Evolutionary conservation across 805 yeast species (phyloP), one percentile per base, ranked within the genome.

Genomic region (Zygosaccharomyces pseudorouxii): DNA sequence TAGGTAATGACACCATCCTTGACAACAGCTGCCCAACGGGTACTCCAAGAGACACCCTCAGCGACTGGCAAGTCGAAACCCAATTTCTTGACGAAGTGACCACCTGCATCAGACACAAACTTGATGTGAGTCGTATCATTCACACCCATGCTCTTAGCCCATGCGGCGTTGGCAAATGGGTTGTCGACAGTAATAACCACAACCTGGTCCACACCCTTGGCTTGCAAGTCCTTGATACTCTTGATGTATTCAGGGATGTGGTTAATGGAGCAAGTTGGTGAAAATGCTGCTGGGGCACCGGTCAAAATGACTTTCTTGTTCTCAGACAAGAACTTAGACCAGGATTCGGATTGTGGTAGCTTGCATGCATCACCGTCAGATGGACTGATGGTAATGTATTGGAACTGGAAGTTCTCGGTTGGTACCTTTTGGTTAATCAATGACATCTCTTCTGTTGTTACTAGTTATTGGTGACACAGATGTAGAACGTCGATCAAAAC

Each of bases 221-320:
- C 67, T 59, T 74, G 67, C 35, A 86, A 76, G 47, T 78, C 76
- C 19, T 63, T 64, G 47, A 76, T 64, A 54, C 79, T 71, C 50
- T 70, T 61, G 49, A 84, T 65, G 71, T 71, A 84, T 20, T 82
- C 86, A 48, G 92, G 92, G 51, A 85, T 76, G 68, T 85, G 93
- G 58, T 78, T 73, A 44, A 76, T 79, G 42, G 86, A 75, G 68
- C 93, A 86, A 6, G 92, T 80, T 48, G 92, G 95, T 23, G 95
- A 86, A 75, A 86, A 87, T 9, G 95, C 93, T 53, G 90, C 95
- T 53, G 95, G 93, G 29, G 86, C 89, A 50, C 85, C 76, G 28
- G 88, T 87, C 57, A 86, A 71, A 38, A 86, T 80, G 28, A 83
- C 79, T 58, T 75, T 80, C 72, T 80, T 79, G 60, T 62, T 54